Conservation (phyloP, 2,329 filamentous ascomycete genomes). For the Fusarium burgessii region DNA sequence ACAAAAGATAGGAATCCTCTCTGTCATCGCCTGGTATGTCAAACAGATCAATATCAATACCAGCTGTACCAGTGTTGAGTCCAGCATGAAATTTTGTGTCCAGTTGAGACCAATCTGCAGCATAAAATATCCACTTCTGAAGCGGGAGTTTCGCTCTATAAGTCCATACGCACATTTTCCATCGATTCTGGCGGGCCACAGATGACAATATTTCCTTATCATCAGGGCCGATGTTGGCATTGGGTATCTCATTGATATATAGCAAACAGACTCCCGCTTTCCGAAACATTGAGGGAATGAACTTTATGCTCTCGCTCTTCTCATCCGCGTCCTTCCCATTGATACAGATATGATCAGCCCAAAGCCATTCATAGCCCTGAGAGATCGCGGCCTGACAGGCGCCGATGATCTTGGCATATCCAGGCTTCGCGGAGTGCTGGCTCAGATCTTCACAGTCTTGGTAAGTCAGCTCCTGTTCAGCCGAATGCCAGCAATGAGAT, state of each 20-base stretch:
- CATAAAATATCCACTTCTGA: constrained; percentile 5
- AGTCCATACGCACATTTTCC: constrained; percentile 34
- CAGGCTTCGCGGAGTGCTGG: background rate
- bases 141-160: background rate
- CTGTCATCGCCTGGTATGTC: rapidly evolving
- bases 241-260: constrained; percentile 50
- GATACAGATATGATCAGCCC: background rate
- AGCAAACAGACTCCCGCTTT: background rate
- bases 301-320: background rate
- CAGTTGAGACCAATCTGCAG: background rate
- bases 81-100: background rate
- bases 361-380: background rate
- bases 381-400: rapidly evolving
- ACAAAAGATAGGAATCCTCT: rapidly evolving
- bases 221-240: background rate
- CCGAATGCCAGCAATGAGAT: background rate
- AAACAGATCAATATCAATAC: rapidly evolving
- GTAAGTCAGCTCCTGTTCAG: background rate
- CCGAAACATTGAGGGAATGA: background rate
- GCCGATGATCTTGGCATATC: background rate
- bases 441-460: background rate
- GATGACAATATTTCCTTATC: constrained; percentile 10
- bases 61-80: rapidly evolving
- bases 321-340: background rate
- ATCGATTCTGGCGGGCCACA: background rate